Evolutionary conservation across 768 basidiomycete genomes (phyloP).

Genomic region (Neoboletus subvelutipes): DNA sequence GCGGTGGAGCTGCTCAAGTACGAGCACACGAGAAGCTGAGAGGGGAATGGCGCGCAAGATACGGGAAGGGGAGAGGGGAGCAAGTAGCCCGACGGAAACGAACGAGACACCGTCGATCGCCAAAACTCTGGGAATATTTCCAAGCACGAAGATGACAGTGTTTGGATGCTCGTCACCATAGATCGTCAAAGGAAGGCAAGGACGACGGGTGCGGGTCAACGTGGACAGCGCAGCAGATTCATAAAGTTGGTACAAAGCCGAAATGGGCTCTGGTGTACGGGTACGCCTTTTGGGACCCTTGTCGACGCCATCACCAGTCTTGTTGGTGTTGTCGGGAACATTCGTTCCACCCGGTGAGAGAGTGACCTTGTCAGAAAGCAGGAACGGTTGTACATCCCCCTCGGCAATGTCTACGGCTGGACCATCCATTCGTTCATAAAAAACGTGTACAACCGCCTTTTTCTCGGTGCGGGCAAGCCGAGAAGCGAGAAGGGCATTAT

Average conservation of each 20-base stretch:
- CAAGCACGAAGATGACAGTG: conserved; percentile 72
- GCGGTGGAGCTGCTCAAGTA: conserved; percentile 75
- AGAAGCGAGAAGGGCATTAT: conserved; percentile 85
- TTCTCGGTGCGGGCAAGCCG: conserved; percentile 68
- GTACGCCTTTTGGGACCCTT: not conserved
- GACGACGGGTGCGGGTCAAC: conserved; percentile 57
- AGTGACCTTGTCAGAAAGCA: conserved; percentile 45
- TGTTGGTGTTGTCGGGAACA: conserved; percentile 1
- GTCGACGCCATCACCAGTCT: not conserved
- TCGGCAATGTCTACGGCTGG: conserved; percentile 53
- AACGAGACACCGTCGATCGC: conserved; percentile 60
- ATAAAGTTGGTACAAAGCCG: conserved; percentile 53
- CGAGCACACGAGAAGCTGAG: conserved; percentile 65
- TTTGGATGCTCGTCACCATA: conserved; percentile 56
- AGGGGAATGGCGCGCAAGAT: conserved; percentile 60
- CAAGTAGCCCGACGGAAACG: conserved; percentile 63
- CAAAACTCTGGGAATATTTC: conserved; percentile 43
- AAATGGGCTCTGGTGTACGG: conserved; percentile 9
- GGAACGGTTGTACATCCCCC: conserved; percentile 58
- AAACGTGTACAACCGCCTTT: conserved; percentile 84
- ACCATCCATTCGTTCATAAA: conserved; percentile 49
- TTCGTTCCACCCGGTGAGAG: conserved; percentile 35
- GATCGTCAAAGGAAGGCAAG: conserved; percentile 53
- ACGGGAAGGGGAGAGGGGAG: conserved; percentile 59
- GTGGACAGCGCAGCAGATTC: conserved; percentile 68